Base-by-base conservation (phyloP, 2,329 filamentous ascomycete genomes). In the Colletotrichum siamense region DNA sequence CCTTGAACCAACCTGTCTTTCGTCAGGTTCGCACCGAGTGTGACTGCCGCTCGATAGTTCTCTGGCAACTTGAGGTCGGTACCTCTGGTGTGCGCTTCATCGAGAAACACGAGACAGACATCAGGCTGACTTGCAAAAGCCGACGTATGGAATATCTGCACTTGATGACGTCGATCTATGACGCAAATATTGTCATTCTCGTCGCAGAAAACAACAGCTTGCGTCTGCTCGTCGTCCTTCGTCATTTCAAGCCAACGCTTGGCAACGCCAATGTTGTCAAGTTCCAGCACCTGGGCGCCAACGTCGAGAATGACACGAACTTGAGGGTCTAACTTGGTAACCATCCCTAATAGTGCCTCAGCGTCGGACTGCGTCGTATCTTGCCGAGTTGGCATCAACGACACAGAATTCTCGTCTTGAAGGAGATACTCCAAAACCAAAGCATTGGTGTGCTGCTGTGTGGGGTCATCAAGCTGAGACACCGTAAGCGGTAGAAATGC, bases 1-100 rank as follows among this genome's bases (percentile, higher is more conserved):
- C 92, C 93, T 88, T 96, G 94, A 0, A 93, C 91, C 0, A 95
- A 81, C 16, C 89, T 85, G 76, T 96, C 94, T 77, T 96, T 96
- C 0, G 91, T 93, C 2, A 95, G 78, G 6, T 87, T 85, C 0
- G 92, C 87, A 0, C 94, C 94, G 0, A 96, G 81, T 0, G 93
- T 95, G 0, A 96, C 91, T 0, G 91, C 92, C 0, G 94, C 94
- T 1, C 91, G 86, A 78, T 92, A 93, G 15, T 88, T 6, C 0
- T 73, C 72, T 0, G 93, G 94, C 1, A 95, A 82, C 39, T 89
- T 90, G 1, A 96, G 80, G 77, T 96, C 94, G 0, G 90, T 95
- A 0, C 94, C 94, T 76, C 94, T 83, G 0, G 94, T 95, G 77
- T 96, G 94, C 0, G 90, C 89, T 73, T 96, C 91, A 66, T 96